Evolutionary conservation across 2,329 filamentous ascomycete species (phyloP), one percentile per base, ranked within the genome.

Genomic region (Celoporthe dispersa): DNA sequence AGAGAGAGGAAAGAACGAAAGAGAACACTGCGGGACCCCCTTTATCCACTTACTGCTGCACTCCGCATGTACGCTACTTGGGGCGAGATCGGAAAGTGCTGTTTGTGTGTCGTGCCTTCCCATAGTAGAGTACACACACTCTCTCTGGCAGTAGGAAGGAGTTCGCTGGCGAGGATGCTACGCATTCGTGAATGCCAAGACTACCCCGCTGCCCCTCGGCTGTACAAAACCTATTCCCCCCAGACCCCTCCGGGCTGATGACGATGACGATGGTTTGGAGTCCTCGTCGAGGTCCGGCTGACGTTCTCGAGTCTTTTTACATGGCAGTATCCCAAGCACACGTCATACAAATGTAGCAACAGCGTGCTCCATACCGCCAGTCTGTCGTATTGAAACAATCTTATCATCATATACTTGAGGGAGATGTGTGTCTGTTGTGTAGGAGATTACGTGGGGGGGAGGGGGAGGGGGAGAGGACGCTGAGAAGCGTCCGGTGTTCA

Each of bases 301-400:
- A 48, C 44, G 19, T 22, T n/a, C 16, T 48, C 16, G 8, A n/a
- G 44, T 7, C 44, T 48, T 0, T 16, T 48, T 7, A 19, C 7
- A 22, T 48, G 9, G 7, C 2, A 48, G 22, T 31, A 16, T 14
- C 11, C 14, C 5, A 31, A 31, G 53, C 53, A 57, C 53, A 57
- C 53, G 53, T 57, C 53, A 57, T 57, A 31, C 53, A 57, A 9
- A n/a, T 57, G 53, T 57, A 28, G 19, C 53, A 57, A 31, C 14
- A 12, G 12, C 5, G 14, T 16, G 6, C 25, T 16, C 25, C 25
- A 28, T 57, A 28, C 53, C 25, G 25, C 6, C 53, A 5, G 28
- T 19, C 1, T 57, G 25, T 19, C 28, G 28, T 57, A 31, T 57
- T 7, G 14, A 28, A 31, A 31, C 53, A 57, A 57, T 31, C 9